A percentile compares a stretch with the other conserved stretches of the same genome.
Conservation (phyloP, 495 filamentous ascomycete genomes). For the Tetracladium marchalianum region DNA sequence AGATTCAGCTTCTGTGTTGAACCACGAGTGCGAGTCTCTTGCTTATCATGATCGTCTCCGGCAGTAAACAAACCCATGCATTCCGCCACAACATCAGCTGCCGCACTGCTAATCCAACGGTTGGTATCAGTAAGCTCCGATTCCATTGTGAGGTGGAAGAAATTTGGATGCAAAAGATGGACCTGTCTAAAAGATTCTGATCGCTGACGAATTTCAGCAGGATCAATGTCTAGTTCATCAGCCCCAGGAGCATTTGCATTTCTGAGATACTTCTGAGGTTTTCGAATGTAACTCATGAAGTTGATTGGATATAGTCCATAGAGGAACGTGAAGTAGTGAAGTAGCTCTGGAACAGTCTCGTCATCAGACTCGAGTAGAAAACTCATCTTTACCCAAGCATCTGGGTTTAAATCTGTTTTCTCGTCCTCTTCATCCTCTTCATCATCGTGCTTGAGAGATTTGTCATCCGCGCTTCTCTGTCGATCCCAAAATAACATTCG, state of each 20-base stretch:
- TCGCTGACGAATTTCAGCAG: constrained; percentile 55
- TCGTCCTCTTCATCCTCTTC: constrained; percentile 10
- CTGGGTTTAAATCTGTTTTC: neutral
- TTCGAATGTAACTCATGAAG: constrained; percentile 66
- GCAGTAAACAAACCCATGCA: constrained; percentile 45
- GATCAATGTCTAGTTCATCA: constrained; percentile 62
- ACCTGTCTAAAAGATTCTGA: constrained; percentile 57
- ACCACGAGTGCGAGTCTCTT: constrained; percentile 4
- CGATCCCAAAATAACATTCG: constrained; percentile 65
- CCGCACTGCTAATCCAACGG: constrained; percentile 63
- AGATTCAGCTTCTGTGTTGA: constrained; percentile 7
- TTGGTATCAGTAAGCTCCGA: constrained; percentile 59
- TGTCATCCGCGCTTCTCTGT: constrained; percentile 17
- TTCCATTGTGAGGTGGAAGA: constrained; percentile 59
- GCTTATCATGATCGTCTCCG: constrained; percentile 6
- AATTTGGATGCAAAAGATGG: constrained; percentile 65
- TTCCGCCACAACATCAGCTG: constrained; percentile 58
- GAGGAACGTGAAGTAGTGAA: constrained; percentile 68
- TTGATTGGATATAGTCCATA: constrained; percentile 76
- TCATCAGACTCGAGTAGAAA: constrained; percentile 47
- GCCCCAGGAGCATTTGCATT: constrained; percentile 49
- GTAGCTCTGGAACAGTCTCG: constrained; percentile 55
- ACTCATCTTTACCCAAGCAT: constrained; percentile 48
- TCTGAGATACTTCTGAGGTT: constrained; percentile 60
- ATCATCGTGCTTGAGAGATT: neutral